Conservation (phyloP, 306 rosid species). For the Cotoneaster glaucophyllus region DNA sequence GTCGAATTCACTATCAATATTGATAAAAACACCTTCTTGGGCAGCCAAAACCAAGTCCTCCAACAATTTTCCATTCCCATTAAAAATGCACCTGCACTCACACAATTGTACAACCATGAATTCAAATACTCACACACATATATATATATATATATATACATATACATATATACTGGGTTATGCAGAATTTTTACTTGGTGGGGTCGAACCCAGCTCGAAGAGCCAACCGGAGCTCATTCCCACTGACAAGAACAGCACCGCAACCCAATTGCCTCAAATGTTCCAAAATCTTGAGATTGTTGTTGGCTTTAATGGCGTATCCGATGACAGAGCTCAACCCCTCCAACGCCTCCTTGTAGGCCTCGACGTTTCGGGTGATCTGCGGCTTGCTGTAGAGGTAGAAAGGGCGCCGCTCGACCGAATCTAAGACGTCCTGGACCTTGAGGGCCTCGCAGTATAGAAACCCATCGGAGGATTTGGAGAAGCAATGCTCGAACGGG, state of each 20-base stretch:
- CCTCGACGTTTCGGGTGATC: slow-evolving; percentile 75
- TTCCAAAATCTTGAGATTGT: slow-evolving; percentile 79
- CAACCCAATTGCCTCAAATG: slow-evolving; percentile 82
- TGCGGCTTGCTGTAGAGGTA: slow-evolving; percentile 87
- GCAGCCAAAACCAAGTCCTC: slow-evolving; percentile 93
- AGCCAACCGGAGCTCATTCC: slow-evolving; percentile 79
- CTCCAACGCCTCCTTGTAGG: slow-evolving; percentile 71
- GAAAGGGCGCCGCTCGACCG: slow-evolving; percentile 83
- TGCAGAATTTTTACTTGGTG: slow-evolving; percentile 39
- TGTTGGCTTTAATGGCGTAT: slow-evolving; percentile 90
- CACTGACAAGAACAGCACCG: slow-evolving; percentile 97
- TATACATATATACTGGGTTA: not conserved
- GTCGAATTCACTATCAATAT: slow-evolving; percentile 90
- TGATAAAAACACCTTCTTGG: slow-evolving; percentile 72
- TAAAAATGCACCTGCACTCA: slow-evolving; percentile 70
- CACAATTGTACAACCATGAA: not conserved
- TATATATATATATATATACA: not conserved
- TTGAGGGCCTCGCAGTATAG: slow-evolving; percentile 58
- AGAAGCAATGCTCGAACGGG: slow-evolving; percentile 63
- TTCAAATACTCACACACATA: not conserved
- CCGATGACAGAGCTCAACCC: slow-evolving; percentile 73
- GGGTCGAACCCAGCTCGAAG: slow-evolving; percentile 86
- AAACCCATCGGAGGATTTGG: slow-evolving; percentile 75
- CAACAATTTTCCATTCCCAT: slow-evolving; percentile 83
- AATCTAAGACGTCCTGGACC: slow-evolving; percentile 81